Evolutionary conservation across 306 rosid species (phyloP).

Genomic region (Notholithocarpus densiflorus): DNA sequence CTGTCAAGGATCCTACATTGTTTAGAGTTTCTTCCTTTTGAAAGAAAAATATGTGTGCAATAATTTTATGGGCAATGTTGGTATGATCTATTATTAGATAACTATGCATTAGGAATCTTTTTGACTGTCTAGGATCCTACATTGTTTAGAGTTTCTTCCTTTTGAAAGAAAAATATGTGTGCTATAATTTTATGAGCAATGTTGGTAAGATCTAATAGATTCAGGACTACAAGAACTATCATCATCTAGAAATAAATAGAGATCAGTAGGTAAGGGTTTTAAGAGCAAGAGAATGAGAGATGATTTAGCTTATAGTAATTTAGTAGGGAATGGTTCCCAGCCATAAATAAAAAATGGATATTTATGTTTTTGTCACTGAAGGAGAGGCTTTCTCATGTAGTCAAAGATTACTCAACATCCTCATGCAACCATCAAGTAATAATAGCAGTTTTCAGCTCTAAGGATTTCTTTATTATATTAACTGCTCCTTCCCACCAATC

Average conservation of each 20-base stretch:
- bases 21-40: background rate
- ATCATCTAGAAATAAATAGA: background rate
- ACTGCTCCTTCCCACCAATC: background rate
- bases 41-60: background rate
- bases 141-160: background rate
- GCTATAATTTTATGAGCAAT: background rate
- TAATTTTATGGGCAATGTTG: background rate
- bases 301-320: background rate
- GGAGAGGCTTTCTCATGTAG: background rate
- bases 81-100: background rate
- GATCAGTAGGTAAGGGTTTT: background rate
- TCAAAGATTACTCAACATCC: background rate
- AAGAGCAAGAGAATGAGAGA: background rate
- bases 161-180: background rate
- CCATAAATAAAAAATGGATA: background rate
- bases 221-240: background rate
- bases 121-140: background rate
- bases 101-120: background rate
- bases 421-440: background rate
- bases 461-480: background rate
- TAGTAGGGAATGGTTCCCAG: background rate
- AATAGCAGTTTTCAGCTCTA: background rate
- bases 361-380: background rate
- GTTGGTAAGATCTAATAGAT: background rate
- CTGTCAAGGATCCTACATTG: background rate